Base-by-base conservation (phyloP, 2,329 filamentous ascomycete genomes). In the Metarhizium sp. region DNA sequence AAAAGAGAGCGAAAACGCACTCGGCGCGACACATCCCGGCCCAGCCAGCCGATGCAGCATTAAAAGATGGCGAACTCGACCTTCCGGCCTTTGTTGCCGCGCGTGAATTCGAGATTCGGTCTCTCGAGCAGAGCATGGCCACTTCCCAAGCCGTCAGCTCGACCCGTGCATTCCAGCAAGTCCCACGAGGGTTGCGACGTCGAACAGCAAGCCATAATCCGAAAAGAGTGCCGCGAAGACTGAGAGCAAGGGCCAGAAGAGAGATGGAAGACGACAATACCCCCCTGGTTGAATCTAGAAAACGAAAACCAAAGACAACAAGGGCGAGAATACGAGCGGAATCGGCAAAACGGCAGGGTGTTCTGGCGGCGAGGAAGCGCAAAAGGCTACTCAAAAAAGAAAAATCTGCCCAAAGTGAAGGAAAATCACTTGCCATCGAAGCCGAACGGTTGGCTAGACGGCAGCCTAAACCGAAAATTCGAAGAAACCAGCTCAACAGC, bases 171-270 rank as follows among this genome's bases (percentile, higher is more conserved):
- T 97, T 97, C 66, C 94, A 99, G 70, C 83, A 90, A 62, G 88
- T 99, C 5, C 94, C 94, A 1, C 82, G 90, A 61, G 85, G 86
- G 51, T 74, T 99, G 79, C 79, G 94, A 61, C 79, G 94, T 60
- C 80, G 94, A 63, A 96, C 92, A 0, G 94, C 92, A 20, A 96
- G 91, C 69, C 94, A 99, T 72, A 96, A 99, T 78, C 88, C 88
- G 40, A 95, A 92, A 72, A 82, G 87, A 59, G 86, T 99, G 16
- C 94, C 94, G 2, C 87, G 86, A 66, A 77, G 90, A 59, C 72
- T 97, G 65, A 81, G 87, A 55, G 73, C 73, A 43, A 80, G 87
- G 61, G 91, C 90, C 1, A 80, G 76, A 63, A 74, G 71, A 59
- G 81, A 95, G 78, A 95, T 96, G 85, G 76, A 77, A 16, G 88